Evolutionary conservation across 2,329 filamentous ascomycete species (phyloP).

Genomic region (Botryotinia calthae): DNA sequence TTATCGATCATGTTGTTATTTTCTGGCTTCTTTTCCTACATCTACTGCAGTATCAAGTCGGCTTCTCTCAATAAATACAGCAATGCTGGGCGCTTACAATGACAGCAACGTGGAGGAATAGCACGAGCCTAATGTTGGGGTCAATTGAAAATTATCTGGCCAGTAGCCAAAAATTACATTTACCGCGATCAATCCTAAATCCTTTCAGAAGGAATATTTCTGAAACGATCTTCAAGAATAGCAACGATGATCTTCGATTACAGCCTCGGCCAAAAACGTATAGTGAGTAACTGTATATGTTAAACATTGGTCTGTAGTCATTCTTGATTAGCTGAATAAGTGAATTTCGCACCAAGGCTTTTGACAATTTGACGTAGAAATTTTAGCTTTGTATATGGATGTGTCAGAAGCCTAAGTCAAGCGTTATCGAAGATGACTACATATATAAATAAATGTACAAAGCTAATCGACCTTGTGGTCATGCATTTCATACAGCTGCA

Average conservation of each 20-base stretch:
- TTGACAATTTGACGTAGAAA: background rate
- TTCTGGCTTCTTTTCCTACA: background rate
- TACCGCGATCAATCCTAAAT: background rate
- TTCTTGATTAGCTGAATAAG: background rate
- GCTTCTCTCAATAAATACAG: too few species aligned
- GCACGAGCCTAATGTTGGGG: background rate
- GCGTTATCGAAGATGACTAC: background rate
- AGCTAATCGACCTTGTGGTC: background rate
- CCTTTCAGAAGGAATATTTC: background rate
- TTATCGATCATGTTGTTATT: background rate
- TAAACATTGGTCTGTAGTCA: background rate
- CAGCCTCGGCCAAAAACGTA: background rate
- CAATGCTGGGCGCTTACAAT: background rate
- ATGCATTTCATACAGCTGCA: background rate
- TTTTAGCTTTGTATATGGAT: background rate
- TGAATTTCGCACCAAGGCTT: background rate
- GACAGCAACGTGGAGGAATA: background rate
- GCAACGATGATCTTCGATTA: background rate
- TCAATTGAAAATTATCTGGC: background rate
- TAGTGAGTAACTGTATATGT: background rate
- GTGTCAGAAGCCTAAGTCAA: background rate
- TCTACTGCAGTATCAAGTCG: background rate
- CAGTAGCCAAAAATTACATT: background rate
- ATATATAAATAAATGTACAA: background rate
- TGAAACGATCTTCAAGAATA: conserved; percentile 6